Evolutionary conservation across 805 yeast genomes (phyloP).

Genomic region (Suhomyces kilbournensis): DNA sequence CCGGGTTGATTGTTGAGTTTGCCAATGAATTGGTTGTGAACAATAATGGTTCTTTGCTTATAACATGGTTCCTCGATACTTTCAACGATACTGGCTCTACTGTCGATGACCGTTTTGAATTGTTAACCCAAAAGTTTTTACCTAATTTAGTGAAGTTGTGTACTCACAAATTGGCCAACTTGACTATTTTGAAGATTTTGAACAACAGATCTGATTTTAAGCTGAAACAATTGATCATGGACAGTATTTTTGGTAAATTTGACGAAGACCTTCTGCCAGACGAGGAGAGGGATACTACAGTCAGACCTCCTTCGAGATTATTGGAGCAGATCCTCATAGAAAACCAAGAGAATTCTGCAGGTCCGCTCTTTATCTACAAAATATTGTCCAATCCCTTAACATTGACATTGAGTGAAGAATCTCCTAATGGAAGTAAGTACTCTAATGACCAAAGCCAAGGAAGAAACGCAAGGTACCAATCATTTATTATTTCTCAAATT

Average conservation of each 20-base stretch:
- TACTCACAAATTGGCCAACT: constrained; percentile 79
- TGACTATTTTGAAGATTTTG: constrained; percentile 76
- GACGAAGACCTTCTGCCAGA: constrained; percentile 17
- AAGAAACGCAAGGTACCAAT: constrained; percentile 39
- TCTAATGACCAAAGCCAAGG: constrained; percentile 20
- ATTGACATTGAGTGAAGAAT: constrained; percentile 27
- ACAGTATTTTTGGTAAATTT: constrained; percentile 60
- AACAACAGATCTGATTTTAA: constrained; percentile 62
- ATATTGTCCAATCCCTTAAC: constrained; percentile 67
- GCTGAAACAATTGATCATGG: constrained; percentile 62
- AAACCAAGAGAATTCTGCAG: constrained; percentile 51
- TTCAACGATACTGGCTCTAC: constrained; percentile 24
- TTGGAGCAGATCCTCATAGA: constrained; percentile 66
- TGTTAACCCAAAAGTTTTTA: constrained; percentile 60
- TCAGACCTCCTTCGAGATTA: constrained; percentile 38
- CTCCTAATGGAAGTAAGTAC: constrained; percentile 6
- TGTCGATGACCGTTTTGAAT: constrained; percentile 55
- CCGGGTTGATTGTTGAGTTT: constrained; percentile 74
- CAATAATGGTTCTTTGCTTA: constrained; percentile 81
- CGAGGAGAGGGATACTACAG: constrained; percentile 6
- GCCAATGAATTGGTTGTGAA: constrained; percentile 78
- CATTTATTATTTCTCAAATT: constrained; percentile 57
- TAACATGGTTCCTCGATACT: constrained; percentile 94
- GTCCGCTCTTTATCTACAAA: constrained; percentile 67
- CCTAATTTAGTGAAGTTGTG: constrained; percentile 64